phyloP scores from a whole-genome alignment of 2,329 filamentous ascomycete genomes.

The Juglanconis juglandina region DNA sequence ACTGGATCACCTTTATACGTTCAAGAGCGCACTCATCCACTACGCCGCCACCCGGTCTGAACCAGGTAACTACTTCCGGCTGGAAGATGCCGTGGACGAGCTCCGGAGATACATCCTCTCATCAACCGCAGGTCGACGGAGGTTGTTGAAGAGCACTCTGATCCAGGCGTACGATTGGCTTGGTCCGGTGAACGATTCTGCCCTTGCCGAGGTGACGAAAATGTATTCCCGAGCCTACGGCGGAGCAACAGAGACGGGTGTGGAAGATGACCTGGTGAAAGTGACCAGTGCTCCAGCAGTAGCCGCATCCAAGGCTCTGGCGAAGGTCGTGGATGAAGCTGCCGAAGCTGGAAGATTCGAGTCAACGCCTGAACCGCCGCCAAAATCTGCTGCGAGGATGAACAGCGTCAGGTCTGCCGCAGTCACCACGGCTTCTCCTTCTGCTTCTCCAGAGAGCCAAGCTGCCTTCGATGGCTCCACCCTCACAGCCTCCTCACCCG shows the following conservation, averaged over 20 bases:
- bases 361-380: background rate
- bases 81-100: constrained; percentile 62
- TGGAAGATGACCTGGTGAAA: constrained; percentile 33
- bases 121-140: constrained; percentile 38
- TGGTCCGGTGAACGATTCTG: constrained; percentile 42
- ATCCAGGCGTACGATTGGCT: constrained; percentile 56
- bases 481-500: background rate
- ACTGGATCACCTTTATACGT: constrained; percentile 61
- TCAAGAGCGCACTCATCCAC: constrained; percentile 58
- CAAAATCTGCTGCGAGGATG: background rate
- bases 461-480: background rate
- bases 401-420: background rate
- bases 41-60: constrained; percentile 44
- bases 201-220: constrained; percentile 51
- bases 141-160: constrained; percentile 50
- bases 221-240: constrained; percentile 58
- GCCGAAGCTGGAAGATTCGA: background rate
- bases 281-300: background rate
- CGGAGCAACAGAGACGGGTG: constrained; percentile 46
- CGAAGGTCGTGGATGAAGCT: background rate
- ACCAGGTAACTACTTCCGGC: constrained; percentile 35
- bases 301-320: background rate
- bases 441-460: background rate
- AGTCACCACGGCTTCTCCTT: background rate
- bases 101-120: constrained; percentile 57